Base-by-base conservation (phyloP, 164 flowering plant genomes). In the Liriodendron chinense region DNA sequence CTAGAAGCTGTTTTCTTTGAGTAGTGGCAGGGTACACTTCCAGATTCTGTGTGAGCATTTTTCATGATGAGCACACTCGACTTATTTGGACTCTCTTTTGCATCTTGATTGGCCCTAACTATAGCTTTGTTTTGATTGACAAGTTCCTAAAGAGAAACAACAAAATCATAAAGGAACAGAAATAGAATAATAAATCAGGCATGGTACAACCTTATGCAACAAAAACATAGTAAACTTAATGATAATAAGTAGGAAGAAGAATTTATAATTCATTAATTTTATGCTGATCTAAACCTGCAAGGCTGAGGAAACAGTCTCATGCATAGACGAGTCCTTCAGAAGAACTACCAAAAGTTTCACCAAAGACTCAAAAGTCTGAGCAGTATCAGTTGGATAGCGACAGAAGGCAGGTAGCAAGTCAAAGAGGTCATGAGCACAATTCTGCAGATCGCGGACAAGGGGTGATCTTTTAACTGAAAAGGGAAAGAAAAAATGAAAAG, bases 361-460 rank as follows among this genome's bases (percentile, higher is more conserved):
- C 68, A 95, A 74, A 73, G 87, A 59, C 65, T 69, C 80, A 81
- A 91, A 77, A 23, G 73, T 86, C 78, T 84, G 72, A 56, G 78
- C 68, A 67, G 82, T 82, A 86, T 95, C 98, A 84, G 73, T 83
- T 68, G 98, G 91, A 80, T 82, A 76, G 47, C 83, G 84, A 77
- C 98, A 95, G 75, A 92, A 93, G 23, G 94, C 87, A 77, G 97
- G 94, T 50, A 95, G 80, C 82, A 95, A 77, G 75, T 81, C 92
- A 91, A 87, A 87, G 7, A 90, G 87, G 23, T 74, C 89, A 84
- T 67, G 84, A 34, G 89, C 86, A 80, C 80, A 82, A 75, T 81
- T 80, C 87, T 84, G 90, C 80, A 94, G 86, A 72, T 90, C 84
- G 77, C 84, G 72, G 66, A 84, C 72, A 65, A 76, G 80, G 59